Evolutionary conservation across 257 asterid species (phyloP), one percentile per base, ranked within the genome.

Genomic region (Buddleja alternifolia): DNA sequence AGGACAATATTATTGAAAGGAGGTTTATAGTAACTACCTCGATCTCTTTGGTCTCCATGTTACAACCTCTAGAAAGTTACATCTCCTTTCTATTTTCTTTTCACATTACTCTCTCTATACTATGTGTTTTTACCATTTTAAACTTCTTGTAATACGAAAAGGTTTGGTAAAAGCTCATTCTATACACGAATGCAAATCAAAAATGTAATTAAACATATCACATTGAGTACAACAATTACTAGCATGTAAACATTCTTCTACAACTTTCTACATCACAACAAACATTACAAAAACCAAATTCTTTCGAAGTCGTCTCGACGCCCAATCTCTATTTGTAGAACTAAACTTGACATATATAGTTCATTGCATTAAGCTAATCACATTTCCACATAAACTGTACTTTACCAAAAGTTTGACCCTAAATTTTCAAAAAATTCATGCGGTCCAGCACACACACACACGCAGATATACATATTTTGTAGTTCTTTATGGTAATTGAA

Each of bases 381-480:
- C 16, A 21, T 16, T 19, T 10, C 44, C 34, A 25, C 44, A 10
- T 14, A 29, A 29, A 11, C 10, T 32, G 8, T 15, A 41, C 59
- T 3, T 3, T 11, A 51, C 40, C 71, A 50, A 58, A 17, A 11
- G 19, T 14, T 25, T 42, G 66, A 60, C 60, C 77, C 77, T 67
- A 55, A 64, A 42, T 37, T 17, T 16, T 14, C 50, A 37, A 47
- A 11, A 23, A 32, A 19, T 12, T 19, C 59, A 47, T 34, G 7
- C 66, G 17, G 17, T 25, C 52, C 0, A 9, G 45, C 32, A 24
- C 8, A n/a, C n/a, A n/a, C n/a, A n/a, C n/a, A n/a, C 34, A 5
- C 34, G 5, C 34, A 29, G 34, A 29, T 5, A 70, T 47, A 47
- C n/a, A 52, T 51, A 60, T 6, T n/a, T n/a, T n/a, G n/a, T n/a